Percentiles rank a stretch among this genome's conserved stretches.
Evolutionary conservation across 176 grass and related monocot species (phyloP).

Genomic region (Avena atlantica): DNA sequence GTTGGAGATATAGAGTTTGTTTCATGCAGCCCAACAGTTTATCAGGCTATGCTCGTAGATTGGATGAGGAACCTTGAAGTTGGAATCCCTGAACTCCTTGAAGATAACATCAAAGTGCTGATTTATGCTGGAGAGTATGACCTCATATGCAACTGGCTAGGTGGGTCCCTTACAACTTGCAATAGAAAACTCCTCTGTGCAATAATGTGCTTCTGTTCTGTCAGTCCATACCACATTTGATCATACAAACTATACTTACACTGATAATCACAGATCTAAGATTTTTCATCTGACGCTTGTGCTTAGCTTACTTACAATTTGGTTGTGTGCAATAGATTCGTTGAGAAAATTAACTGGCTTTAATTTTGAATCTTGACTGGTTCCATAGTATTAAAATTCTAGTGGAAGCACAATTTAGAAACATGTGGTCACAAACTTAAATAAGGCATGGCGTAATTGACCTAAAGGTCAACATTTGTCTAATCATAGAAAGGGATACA

Average conservation of each 20-base stretch:
- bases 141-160: slow-evolving; percentile 96
- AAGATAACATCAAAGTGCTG: slow-evolving; percentile 75
- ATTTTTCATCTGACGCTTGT: slow-evolving; percentile 14
- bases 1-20: slow-evolving; percentile 88
- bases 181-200: background rate
- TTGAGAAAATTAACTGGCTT: too few species aligned
- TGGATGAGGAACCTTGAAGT: slow-evolving; percentile 98
- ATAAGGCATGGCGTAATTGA: slow-evolving; percentile 12
- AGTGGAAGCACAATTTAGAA: too few species aligned
- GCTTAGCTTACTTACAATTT: background rate
- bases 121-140: slow-evolving; percentile 97
- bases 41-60: slow-evolving; percentile 80
- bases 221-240: background rate
- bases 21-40: slow-evolving; percentile 88
- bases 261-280: background rate
- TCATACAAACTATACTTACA: background rate
- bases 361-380: too few species aligned
- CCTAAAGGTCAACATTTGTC: background rate
- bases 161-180: slow-evolving; percentile 54
- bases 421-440: background rate
- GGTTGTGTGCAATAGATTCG: too few species aligned
- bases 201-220: background rate
- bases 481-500: background rate
- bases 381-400: too few species aligned
- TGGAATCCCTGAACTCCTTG: slow-evolving; percentile 88